These are phyloP conservation scores for Pseudonitzschia delicatissima DNA, from an alignment of 108 stramenopile species.

Conservation along the genomic window DNA sequence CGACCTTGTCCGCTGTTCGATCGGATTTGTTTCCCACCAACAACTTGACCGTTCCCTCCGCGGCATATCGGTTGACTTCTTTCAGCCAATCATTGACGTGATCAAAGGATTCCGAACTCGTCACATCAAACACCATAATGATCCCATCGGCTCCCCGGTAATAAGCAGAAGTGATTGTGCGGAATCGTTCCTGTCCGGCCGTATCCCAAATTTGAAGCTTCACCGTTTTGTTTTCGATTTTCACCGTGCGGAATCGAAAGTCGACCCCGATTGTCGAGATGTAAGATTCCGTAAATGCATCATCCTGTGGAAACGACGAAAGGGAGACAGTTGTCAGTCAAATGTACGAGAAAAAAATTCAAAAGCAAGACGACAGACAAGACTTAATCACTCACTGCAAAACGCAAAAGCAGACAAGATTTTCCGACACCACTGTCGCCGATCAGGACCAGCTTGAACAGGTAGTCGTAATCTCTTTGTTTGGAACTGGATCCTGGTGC, in stretches of 20 bases:
- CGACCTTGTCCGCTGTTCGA: conserved; percentile 84
- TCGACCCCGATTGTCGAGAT: conserved; percentile 99
- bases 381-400: conserved; percentile 72
- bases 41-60: conserved; percentile 93
- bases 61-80: conserved; percentile 97
- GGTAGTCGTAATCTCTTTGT: conserved; percentile 86
- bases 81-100: conserved; percentile 98
- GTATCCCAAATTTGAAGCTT: conserved; percentile 99
- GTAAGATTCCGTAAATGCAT: conserved; percentile 97
- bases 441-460: conserved; percentile 98
- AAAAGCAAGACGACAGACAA: neutral
- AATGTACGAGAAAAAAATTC: neutral
- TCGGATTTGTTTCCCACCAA: conserved; percentile 97
- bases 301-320: conserved; percentile 65
- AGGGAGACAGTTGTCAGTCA: neutral
- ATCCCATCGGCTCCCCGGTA: conserved; percentile 95
- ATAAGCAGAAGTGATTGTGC: conserved; percentile 98
- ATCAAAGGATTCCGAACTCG: conserved; percentile 95
- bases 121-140: conserved; percentile 98
- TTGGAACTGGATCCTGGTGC: conserved; percentile 51
- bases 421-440: conserved; percentile 99
- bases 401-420: conserved; percentile 95
- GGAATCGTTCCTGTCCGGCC: conserved; percentile 97
- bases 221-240: conserved; percentile 94
- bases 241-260: conserved; percentile 98